Percentiles rank a stretch among this genome's conserved stretches.
Evolutionary conservation across 805 yeast species (phyloP).

Genomic region (Metschnikowia henanensis): DNA sequence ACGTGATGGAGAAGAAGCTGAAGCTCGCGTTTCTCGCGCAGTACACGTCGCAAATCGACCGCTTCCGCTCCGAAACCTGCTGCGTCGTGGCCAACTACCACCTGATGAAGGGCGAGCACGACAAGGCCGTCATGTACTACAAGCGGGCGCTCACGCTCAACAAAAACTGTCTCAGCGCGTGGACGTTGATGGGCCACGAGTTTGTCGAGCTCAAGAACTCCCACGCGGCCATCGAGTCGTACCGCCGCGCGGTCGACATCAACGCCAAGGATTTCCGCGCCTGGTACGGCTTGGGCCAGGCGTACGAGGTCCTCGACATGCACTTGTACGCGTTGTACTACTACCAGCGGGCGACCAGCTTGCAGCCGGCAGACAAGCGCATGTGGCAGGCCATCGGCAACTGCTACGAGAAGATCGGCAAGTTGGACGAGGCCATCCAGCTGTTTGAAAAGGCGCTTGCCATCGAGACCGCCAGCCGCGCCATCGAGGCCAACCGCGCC

Average conservation of each 20-base stretch:
- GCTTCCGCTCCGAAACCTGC: conserved; percentile 91
- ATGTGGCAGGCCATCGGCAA: conserved; percentile 97
- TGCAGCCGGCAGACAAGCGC: conserved; percentile 85
- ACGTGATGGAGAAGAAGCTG: conserved; percentile 87
- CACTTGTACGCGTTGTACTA: conserved; percentile 88
- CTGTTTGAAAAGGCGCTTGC: conserved; percentile 77
- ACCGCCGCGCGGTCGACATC: conserved; percentile 89
- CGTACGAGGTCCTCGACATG: conserved; percentile 96
- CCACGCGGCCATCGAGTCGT: conserved; percentile 96
- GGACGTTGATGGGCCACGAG: conserved; percentile 99
- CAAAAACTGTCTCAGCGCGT: conserved; percentile 80
- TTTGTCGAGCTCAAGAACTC: conserved; percentile 94
- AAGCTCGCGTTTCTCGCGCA: conserved; percentile 88
- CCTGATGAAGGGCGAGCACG: conserved; percentile 90
- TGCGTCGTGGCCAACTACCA: conserved; percentile 93
- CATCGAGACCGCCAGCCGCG: conserved; percentile 41
- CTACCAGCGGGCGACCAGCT: conserved; percentile 85
- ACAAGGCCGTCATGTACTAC: conserved; percentile 90
- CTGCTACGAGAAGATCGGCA: conserved; percentile 79
- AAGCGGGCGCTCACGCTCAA: conserved; percentile 84
- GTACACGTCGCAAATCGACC: conserved; percentile 76
- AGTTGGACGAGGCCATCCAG: conserved; percentile 70
- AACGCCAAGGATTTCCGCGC: conserved; percentile 90
- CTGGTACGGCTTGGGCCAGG: conserved; percentile 99
- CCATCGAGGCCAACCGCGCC: too few relatives aligned